phyloP scores from a whole-genome alignment of 1,284 basidiomycete species.

The Austropuccinia psidii region DNA sequence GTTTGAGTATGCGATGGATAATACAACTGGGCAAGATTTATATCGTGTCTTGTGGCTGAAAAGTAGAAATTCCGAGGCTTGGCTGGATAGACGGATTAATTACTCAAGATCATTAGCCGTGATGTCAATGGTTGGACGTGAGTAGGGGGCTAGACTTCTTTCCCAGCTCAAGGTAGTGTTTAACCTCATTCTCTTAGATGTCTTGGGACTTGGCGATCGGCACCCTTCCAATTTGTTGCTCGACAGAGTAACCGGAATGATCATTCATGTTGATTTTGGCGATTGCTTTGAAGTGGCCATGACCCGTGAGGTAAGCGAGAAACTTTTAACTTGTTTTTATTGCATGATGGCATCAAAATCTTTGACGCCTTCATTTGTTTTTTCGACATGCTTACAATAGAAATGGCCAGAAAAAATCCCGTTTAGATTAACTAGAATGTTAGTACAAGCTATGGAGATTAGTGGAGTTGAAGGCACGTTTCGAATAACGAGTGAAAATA shows the following conservation, averaged over 20 bases:
- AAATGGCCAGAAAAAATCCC: slow-evolving; percentile 99
- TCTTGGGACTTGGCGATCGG: slow-evolving; percentile 93
- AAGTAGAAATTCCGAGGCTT: slow-evolving; percentile 88
- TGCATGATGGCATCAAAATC: neutral
- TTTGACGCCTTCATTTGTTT: slow-evolving; percentile 44
- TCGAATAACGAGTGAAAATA: slow-evolving; percentile 89
- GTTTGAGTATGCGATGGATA: slow-evolving; percentile 97
- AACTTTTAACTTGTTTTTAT: neutral
- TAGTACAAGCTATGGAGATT: slow-evolving; percentile 98
- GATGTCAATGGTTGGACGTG: slow-evolving; percentile 66
- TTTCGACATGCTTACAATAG: slow-evolving; percentile 84
- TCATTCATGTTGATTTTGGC: slow-evolving; percentile 91
- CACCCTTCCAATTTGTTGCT: slow-evolving; percentile 95
- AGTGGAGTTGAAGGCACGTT: slow-evolving; percentile 93
- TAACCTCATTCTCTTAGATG: slow-evolving; percentile 54
- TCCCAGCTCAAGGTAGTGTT: neutral
- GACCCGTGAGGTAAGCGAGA: slow-evolving; percentile 45
- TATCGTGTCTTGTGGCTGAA: slow-evolving; percentile 97
- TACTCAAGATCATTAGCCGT: slow-evolving; percentile 93
- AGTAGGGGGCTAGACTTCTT: neutral
- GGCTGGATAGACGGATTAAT: slow-evolving; percentile 93
- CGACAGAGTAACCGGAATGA: slow-evolving; percentile 84
- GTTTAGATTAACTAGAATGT: slow-evolving; percentile 95
- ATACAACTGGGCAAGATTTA: slow-evolving; percentile 97
- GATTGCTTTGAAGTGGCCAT: slow-evolving; percentile 51